Evolutionary conservation across 805 yeast genomes (phyloP), one percentile per base, ranked within the genome.

Genomic region (Candida oleophila): DNA sequence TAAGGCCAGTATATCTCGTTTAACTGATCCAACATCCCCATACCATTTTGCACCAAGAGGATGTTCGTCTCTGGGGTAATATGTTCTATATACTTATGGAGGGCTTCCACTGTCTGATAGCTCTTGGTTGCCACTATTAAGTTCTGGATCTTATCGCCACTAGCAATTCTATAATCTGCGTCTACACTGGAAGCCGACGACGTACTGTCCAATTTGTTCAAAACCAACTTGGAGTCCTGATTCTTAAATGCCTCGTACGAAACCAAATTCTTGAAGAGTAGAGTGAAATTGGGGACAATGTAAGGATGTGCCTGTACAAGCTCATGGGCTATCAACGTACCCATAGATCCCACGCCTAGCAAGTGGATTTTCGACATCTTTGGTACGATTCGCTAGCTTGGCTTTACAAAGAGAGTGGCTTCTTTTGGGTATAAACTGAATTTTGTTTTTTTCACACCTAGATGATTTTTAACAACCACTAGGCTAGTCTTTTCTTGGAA

Each of bases 121-220:
- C 95, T 82, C 64, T 92, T 92, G 3, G 96, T 89, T 8, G 95
- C 72, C 8, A 92, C 76, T 7, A 92, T 74, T 49, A 92, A 64
- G 55, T 83, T 78, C 15, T 73, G 71, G 39, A 87, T 81, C 1
- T 16, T 20, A 14, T 28, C 19, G 5, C 7, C 37, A 7, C 18
- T 15, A 30, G 12, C 58, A 36, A 12, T 18, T 22, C 3, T 48
- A 47, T 32, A 38, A 42, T 8, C 44, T 21, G 42, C 11, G 11
- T 39, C 12, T 46, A 11, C 43, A 44, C 16, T 44, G 9, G 41
- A 46, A 21, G 18, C 22, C 3, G 37, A 22, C 14, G 32, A 15
- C 19, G 35, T 28, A 12, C 9, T 36, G 45, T 25, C 36, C 7
- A n/a, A 5, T 15, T 41, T 30, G 15, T 30, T 32, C 18, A 28